A percentile compares a stretch with the other conserved stretches of the same genome.
phyloP scores from a whole-genome alignment of 1,139 yeast species.

The Saccharomycopsis crataegensis region DNA sequence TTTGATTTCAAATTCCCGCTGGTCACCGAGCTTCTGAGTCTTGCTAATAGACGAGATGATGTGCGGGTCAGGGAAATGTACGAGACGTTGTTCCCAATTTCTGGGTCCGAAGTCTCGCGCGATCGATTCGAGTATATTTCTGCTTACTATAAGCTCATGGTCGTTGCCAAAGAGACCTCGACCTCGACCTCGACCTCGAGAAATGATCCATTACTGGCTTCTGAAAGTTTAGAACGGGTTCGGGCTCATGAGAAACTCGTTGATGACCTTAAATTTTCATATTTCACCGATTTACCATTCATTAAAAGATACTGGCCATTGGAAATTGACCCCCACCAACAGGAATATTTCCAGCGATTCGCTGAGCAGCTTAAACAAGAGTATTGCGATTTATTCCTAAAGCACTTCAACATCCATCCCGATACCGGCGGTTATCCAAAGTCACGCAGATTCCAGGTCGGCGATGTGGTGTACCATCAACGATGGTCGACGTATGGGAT shows the following conservation, averaged over 20 bases:
- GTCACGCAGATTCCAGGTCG: not conserved
- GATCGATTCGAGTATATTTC: not conserved
- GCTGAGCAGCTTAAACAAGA: not conserved
- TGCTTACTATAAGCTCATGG: slow-evolving; percentile 1
- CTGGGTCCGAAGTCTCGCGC: not conserved
- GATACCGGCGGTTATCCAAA: not conserved
- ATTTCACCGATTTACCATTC: slow-evolving; percentile 5
- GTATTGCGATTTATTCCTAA: not conserved
- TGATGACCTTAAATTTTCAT: not conserved
- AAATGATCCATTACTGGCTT: too few relatives aligned
- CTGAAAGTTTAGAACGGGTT: not conserved
- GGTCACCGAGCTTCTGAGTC: not conserved
- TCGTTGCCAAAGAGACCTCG: not conserved
- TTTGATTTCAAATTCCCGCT: not conserved
- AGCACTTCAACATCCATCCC: not conserved
- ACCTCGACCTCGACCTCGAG: too few relatives aligned
- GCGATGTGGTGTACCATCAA: slow-evolving; percentile 4
- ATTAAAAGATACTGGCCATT: slow-evolving; percentile 9
- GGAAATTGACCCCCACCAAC: not conserved
- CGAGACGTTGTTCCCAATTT: not conserved
- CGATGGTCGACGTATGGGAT: slow-evolving; percentile 1
- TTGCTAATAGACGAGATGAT: not conserved
- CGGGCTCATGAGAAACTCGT: not conserved
- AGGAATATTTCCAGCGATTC: not conserved
- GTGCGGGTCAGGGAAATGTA: not conserved